These are phyloP conservation scores for Xerocomus alliaceus DNA, from an alignment of 1,284 basidiomycete genomes.

Conservation along the genomic window DNA sequence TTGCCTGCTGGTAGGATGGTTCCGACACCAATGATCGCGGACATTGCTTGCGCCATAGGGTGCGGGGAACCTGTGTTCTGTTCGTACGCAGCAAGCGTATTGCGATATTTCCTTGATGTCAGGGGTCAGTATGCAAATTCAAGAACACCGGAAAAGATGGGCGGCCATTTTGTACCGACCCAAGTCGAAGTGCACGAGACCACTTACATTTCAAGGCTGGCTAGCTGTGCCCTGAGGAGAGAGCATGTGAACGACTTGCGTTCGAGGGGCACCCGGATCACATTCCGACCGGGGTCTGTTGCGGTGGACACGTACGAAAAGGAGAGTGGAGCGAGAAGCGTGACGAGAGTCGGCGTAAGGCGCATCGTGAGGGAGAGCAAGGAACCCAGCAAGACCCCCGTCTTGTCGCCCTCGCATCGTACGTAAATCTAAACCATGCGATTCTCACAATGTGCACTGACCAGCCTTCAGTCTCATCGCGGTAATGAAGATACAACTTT, in stretches of 20 bases:
- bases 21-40: conserved; percentile 14
- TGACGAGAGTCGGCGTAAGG: conserved; percentile 4
- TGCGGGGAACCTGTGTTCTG: conserved; percentile 49
- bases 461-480: conserved; percentile 3
- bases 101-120: conserved; percentile 45
- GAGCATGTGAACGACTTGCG: conserved; percentile 23
- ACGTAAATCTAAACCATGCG: conserved; percentile 25
- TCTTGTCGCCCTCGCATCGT: background rate
- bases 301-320: conserved; percentile 16
- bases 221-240: conserved; percentile 24
- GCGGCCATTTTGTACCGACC: background rate
- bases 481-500: conserved; percentile 18
- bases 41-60: conserved; percentile 33
- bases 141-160: too few relatives aligned
- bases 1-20: background rate
- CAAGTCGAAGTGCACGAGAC: background rate
- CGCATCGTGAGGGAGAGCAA: conserved; percentile 23
- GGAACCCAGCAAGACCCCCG: background rate
- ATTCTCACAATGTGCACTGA: too few relatives aligned
- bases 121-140: conserved; percentile 1
- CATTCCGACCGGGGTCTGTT: background rate
- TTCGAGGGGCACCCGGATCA: conserved; percentile 30
- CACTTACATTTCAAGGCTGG: conserved; percentile 26
- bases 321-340: conserved; percentile 24
- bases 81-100: conserved; percentile 46